Evolutionary conservation across 176 grass and related monocot species (phyloP), one percentile per base, ranked within the genome.

Genomic region (Triticum dicoccoides): DNA sequence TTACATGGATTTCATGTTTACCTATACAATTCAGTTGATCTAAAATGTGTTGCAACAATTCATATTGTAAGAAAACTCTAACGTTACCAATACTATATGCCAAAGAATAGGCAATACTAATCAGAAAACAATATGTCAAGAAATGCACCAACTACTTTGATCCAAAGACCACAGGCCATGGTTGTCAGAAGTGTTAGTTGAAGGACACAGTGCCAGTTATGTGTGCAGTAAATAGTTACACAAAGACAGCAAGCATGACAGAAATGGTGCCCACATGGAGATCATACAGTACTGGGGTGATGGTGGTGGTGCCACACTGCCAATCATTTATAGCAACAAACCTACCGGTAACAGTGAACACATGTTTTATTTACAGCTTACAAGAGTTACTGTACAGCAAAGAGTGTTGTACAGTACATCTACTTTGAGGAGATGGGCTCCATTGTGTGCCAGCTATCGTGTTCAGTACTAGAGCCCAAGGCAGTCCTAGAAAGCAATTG

Each of bases 301-400:
- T 75, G 34, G 27, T 12, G 52, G 15, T 80, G 35, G 77, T 86
- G 49, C 75, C 77, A 84, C 34, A 61, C 51, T 68, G 44, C 20
- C 69, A 87, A 61, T 75, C 59, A 75, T 74, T 87, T 74, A 80
- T 45, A 51, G 68, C 42, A 85, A 81, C 73, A 79, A 38, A 80
- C 34, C 58, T 49, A 62, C n/a, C 61, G 80, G 4, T 72, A 80
- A 56, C 67, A 87, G 67, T 35, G 7, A 61, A 66, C 11, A 51
- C 27, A 52, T 41, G 9, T 39, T 30, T 47, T 33, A 42, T 74
- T 83, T 39, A 30, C 56, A 82, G 3, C 25, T 41, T 32, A 79
- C 11, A 84, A 10, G 58, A 61, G 67, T 87, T 79, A 74, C 27
- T 76, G 58, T 76, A 7, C 56, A 76, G 35, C 15, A 62, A 79